phyloP scores from a whole-genome alignment of 2,329 filamentous ascomycete species.

The Fusarium circinatum region DNA sequence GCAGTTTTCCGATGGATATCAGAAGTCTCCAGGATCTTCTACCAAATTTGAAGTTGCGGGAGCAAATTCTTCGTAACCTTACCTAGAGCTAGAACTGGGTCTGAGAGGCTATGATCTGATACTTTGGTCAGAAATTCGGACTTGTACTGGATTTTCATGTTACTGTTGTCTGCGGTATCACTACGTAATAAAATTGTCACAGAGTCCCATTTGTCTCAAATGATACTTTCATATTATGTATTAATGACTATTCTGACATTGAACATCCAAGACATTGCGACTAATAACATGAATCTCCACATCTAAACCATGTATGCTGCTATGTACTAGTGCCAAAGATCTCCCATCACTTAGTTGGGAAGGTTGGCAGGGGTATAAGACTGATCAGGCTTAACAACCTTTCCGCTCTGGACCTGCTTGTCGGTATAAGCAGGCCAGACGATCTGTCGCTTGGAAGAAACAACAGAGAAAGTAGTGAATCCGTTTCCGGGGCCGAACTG shows the following conservation, averaged over 20 bases:
- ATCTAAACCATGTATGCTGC: neutral
- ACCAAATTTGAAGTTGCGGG: neutral
- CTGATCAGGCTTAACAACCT: slow-evolving; percentile 60
- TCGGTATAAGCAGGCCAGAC: slow-evolving; percentile 65
- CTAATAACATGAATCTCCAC: neutral
- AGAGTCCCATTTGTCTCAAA: neutral
- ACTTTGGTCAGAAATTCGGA: fast-evolving
- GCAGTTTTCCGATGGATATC: neutral
- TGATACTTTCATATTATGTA: neutral
- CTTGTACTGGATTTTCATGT: neutral
- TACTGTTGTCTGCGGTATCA: neutral
- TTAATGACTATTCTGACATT: neutral
- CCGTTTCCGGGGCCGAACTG: slow-evolving; percentile 63
- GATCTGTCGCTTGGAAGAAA: slow-evolving; percentile 53
- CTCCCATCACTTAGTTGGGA: slow-evolving; percentile 8
- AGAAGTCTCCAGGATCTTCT: neutral
- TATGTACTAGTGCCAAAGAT: neutral
- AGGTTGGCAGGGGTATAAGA: slow-evolving; percentile 51
- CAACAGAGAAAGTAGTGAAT: slow-evolving; percentile 64
- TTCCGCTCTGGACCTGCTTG: slow-evolving; percentile 55
- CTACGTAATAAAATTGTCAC: fast-evolving
- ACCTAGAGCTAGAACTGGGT: too few species aligned
- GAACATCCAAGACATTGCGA: neutral
- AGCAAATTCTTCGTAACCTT: neutral
- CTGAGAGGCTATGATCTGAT: fast-evolving